Evolutionary conservation across 345 rosid species (phyloP).

Genomic region (Lenwebbia sp.): DNA sequence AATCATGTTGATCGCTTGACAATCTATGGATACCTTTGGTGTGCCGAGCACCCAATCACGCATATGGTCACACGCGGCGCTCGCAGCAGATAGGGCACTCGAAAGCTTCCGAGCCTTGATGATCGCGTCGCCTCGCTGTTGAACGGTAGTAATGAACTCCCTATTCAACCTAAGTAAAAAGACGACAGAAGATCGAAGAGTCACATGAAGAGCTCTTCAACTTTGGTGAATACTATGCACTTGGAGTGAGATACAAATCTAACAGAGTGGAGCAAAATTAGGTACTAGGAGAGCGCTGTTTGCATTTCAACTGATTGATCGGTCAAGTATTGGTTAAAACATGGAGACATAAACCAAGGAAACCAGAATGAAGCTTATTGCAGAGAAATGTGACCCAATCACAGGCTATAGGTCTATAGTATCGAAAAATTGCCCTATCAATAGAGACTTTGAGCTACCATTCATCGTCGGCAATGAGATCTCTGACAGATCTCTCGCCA

Average conservation of each 20-base stretch:
- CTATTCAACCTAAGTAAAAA: conserved; percentile 27
- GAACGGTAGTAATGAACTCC: conserved; percentile 51
- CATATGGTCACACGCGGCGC: conserved; percentile 83
- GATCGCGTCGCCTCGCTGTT: conserved; percentile 63
- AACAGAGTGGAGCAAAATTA: background rate
- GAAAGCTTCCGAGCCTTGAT: conserved; percentile 56
- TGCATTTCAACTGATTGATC: background rate
- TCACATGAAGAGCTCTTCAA: background rate
- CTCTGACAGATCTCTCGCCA: conserved; percentile 35
- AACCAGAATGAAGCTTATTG: background rate
- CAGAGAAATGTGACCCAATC: background rate
- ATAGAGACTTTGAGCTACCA: conserved; percentile 23
- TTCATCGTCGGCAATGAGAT: conserved; percentile 36
- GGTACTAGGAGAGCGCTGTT: background rate
- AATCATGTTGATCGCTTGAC: background rate
- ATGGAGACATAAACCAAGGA: background rate
- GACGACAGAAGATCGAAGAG: background rate
- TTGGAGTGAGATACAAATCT: background rate
- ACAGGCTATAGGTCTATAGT: background rate
- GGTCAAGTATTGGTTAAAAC: background rate
- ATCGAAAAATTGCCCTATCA: background rate
- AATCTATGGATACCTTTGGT: conserved; percentile 27
- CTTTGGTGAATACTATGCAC: background rate
- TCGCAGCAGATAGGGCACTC: conserved; percentile 78
- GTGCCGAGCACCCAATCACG: conserved; percentile 84